Evolutionary conservation across 2,329 filamentous ascomycete genomes (phyloP), one percentile per base, ranked within the genome.

Genomic region (Fusarium humuli): DNA sequence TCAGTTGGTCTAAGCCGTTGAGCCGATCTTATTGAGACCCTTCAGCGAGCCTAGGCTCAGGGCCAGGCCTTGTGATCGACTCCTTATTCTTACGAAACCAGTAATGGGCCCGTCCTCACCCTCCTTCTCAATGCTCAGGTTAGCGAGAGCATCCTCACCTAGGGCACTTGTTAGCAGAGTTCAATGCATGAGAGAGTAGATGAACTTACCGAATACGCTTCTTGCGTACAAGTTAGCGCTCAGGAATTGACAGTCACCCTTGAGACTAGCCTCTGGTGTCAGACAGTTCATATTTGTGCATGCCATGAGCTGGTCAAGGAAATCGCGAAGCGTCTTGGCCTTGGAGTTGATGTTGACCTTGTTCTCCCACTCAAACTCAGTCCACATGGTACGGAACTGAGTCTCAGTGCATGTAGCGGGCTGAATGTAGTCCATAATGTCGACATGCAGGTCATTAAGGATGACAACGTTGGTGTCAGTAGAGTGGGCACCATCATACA

Each of bases 311-410:
- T 97, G 92, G 74, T 93, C 91, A 70, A 99, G 84, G 88, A 99
- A 99, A 22, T 97, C 94, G 52, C 95, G 90, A 66, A 99, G 86
- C 29, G 89, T 92, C 85, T 95, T 97, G 73, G 93, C 94, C 86
- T 98, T 98, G 70, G 93, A 97, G 83, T 98, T 98, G 84, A 99
- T 98, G 84, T 99, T 99, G 81, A 99, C 95, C 88, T 99, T 99
- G 85, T 99, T 99, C 86, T 99, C 96, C 96, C 96, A 99, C 80
- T 99, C 96, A 73, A 99, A 99, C 79, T 99, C 96, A 40, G 96
- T 99, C 96, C 96, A 99, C 96, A 99, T 99, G n/a, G 94, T 97
- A 65, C 96, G 90, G 90, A 99, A 99, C 77, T 98, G 94, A 13
- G 95, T 98, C 85, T 99, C 96, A 7, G 94, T 96, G 86, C 96